Evolutionary conservation across 176 grass and related monocot species (phyloP).

Genomic region (Puccinellia tenuiflora): DNA sequence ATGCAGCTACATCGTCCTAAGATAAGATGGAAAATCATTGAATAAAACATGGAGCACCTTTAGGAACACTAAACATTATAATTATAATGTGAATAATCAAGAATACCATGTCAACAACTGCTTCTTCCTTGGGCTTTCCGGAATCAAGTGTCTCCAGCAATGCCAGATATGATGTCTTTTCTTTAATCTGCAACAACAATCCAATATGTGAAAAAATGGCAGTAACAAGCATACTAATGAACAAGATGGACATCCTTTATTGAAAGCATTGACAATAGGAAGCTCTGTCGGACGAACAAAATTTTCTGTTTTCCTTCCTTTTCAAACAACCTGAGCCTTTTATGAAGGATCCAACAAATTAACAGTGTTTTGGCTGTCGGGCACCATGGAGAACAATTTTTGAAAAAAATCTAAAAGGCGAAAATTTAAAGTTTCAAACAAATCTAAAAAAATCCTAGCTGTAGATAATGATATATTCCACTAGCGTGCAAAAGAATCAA

Average conservation of each 20-base stretch:
- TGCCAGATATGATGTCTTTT: conserved; percentile 73
- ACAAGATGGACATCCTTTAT: neutral
- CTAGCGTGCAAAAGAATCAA: no score
- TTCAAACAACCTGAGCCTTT: no score
- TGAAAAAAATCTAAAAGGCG: no score
- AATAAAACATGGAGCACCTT: conserved; percentile 1
- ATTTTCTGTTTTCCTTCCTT: no score
- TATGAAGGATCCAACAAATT: no score
- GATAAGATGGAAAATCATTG: conserved; percentile 22
- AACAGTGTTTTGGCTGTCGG: no score
- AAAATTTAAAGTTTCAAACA: no score
- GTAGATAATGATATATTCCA: no score
- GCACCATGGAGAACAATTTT: no score
- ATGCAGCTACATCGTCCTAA: conserved; percentile 92
- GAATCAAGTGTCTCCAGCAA: conserved; percentile 74
- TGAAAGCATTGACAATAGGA: neutral
- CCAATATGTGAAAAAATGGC: conserved; percentile 10
- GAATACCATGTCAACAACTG: conserved; percentile 66
- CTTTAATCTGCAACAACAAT: conserved; percentile 57
- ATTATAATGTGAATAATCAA: neutral
- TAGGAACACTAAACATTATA: neutral
- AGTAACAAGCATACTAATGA: conserved; percentile 2
- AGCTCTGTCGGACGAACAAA: no score
- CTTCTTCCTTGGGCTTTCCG: conserved; percentile 93
- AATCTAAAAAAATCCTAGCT: no score